These are phyloP conservation scores for Pythium grandisporangium DNA, from an alignment of 352 stramenopile species.

Conservation along the genomic window DNA sequence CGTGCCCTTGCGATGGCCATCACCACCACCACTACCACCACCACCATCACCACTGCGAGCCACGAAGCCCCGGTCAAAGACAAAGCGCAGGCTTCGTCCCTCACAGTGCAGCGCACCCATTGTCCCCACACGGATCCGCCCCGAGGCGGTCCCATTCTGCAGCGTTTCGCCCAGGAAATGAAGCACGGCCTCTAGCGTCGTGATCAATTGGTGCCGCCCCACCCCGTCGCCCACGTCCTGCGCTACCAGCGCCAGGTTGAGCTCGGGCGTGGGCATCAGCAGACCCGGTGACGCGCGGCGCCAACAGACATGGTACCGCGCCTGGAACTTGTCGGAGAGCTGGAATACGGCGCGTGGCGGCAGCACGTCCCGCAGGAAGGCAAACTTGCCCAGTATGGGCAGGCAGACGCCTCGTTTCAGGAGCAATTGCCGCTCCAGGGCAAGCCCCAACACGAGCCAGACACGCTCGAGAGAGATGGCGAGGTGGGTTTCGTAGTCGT, in stretches of 20 bases:
- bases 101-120: slow-evolving; percentile 35
- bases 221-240: slow-evolving; percentile 26
- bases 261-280: slow-evolving; percentile 24
- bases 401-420: slow-evolving; percentile 27
- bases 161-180: slow-evolving; percentile 32
- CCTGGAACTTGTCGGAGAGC: slow-evolving; percentile 37
- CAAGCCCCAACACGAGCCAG: slow-evolving; percentile 27
- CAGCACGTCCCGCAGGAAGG: slow-evolving; percentile 34
- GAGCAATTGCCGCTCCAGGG: slow-evolving; percentile 29
- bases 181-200: slow-evolving; percentile 31
- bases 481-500: slow-evolving; percentile 57
- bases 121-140: slow-evolving; percentile 18
- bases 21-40: no score
- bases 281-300: slow-evolving; percentile 30
- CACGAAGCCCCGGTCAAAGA: slow-evolving; percentile 29
- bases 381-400: slow-evolving; percentile 41
- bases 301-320: slow-evolving; percentile 27
- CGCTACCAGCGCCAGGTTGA: slow-evolving; percentile 37
- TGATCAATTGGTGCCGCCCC: slow-evolving; percentile 27
- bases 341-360: slow-evolving; percentile 28
- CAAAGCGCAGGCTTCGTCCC: slow-evolving; percentile 29
- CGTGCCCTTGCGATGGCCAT: no score
- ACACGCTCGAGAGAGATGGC: slow-evolving; percentile 26
- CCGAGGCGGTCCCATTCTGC: slow-evolving; percentile 12
- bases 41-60: no score